Base-by-base conservation (phyloP, 768 basidiomycete genomes). In the Tricholoma flavovirens region DNA sequence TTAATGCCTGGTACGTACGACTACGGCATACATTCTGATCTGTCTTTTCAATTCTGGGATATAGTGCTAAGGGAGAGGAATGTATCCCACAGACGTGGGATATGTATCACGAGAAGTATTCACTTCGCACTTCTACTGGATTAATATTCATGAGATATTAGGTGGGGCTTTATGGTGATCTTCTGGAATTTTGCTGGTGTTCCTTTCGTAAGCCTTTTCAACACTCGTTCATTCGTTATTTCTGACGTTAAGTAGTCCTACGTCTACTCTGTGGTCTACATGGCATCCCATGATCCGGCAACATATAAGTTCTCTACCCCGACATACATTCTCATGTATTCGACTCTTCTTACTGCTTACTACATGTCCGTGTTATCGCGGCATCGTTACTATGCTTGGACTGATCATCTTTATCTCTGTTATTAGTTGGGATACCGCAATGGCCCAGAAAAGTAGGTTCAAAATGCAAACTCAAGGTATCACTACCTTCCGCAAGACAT, bases 21-120 rank as follows among this genome's bases (percentile, higher is more conserved):
- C 38, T 30, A 33, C 53, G 24, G 5, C 38, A 46, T 14, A 17
- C 2, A 8, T 11, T 1, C 12, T 5, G 5, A 58, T n/a, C 22
- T 14, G 2, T 63, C 55, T 61, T 57, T 55, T 54, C 54, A 57
- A 29, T 12, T 4, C 21, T 36, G 12, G 55, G 12, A 32, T 38
- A 32, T 55, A 90, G 89, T 66, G 90, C 82, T 58, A 97, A 97
- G 70, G 94, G 89, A 40, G 94, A 96, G 65, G 93, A 96, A 66
- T 93, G 90, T 64, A 93, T 95, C 59, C 92, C 93, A 5, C 92
- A 96, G 71, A 95, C 93, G 2, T 98, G 97, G 96, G 97, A 98
- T 65, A 99, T 99, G 93, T 97, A 87, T 77, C 92, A 96, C 64
- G 96, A 99, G 68, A 99, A 99, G 81, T 88, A 73, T 59, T 77